These are phyloP conservation scores for Scedosporium minutisporum DNA, from an alignment of 2,329 filamentous ascomycete genomes.

Conservation along the genomic window DNA sequence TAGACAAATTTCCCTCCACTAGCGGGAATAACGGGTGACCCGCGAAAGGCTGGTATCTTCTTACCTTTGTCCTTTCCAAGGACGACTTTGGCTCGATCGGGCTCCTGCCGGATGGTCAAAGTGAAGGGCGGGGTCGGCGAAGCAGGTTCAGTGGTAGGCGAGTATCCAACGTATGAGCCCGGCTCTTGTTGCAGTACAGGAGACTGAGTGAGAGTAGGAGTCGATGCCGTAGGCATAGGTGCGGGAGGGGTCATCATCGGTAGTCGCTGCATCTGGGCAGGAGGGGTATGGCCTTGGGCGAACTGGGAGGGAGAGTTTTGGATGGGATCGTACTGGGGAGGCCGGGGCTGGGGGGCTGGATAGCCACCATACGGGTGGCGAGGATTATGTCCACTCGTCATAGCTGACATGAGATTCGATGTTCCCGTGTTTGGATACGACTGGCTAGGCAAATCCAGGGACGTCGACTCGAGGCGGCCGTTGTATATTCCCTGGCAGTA, in stretches of 20 bases:
- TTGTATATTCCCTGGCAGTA: conserved; percentile 7
- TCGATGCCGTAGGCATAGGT: background rate
- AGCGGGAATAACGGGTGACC: background rate
- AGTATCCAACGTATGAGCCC: conserved; percentile 1
- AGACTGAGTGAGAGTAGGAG: conserved; percentile 3
- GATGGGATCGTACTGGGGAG: conserved; percentile 6
- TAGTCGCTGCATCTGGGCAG: conserved; percentile 4
- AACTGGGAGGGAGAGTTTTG: conserved; percentile 2
- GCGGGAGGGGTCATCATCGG: conserved; percentile 6
- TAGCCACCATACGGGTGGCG: conserved; percentile 5
- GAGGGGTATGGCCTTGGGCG: conserved; percentile 4
- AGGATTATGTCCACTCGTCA: conserved; percentile 3
- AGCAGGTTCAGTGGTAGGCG: conserved; percentile 3
- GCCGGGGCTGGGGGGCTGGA: conserved; percentile 1
- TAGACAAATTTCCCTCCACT: background rate
- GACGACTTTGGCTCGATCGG: conserved; percentile 56
- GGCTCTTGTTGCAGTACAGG: conserved; percentile 3
- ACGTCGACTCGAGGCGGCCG: conserved; percentile 3
- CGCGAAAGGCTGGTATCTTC: conserved; percentile 12
- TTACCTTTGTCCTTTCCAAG: conserved; percentile 67
- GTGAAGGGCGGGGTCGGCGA: conserved; percentile 5
- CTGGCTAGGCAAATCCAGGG: background rate
- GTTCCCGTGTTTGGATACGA: conserved; percentile 1
- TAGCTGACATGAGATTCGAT: conserved; percentile 6
- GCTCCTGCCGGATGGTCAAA: conserved; percentile 55